Base-by-base conservation (phyloP, 2,329 filamentous ascomycete genomes). In the Pseudopyricularia javanii region DNA sequence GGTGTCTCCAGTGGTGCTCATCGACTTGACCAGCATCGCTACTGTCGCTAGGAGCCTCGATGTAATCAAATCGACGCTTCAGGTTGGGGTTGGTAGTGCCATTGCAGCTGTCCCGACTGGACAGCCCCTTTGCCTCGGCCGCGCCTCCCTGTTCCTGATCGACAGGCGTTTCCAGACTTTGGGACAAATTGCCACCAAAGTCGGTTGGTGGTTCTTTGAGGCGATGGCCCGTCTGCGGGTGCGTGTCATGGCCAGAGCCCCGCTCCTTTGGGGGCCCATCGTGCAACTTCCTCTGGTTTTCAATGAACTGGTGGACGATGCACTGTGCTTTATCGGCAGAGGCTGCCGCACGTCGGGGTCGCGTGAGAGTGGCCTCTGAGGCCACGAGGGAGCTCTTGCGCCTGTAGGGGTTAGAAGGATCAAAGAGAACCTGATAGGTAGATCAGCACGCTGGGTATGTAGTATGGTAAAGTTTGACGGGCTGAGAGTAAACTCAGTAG, bases 331-430 rank as follows among this genome's bases (percentile, higher is more conserved):
- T 73, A 55, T 67, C 55, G 0, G 56, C n/a, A 24, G 35, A n/a
- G 7, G n/a, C 22, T 22, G 24, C 20, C 8, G 30, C 65, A 43
- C 63, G 60, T 7, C 62, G 63, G 9, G 70, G 59, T 50, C 68
- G 58, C 5, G 71, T 70, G 7, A 61, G 56, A 15, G 66, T 59
- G 3, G 68, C 61, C 30, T 83, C 79, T 49, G 69, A 68, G 4
- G 72, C 63, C 12, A 83, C 77, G 49, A 86, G 71, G 12, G 82
- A 85, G 60, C 80, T 83, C 68, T 85, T 86, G 54, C 82, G 76
- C 22, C 82, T 77, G 59, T 83, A 81, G 0, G 74, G 73, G 57
- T 78, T 83, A 37, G 73, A 66, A 1, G 76, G 68, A 56, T 85
- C 81, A 60, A 86, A 85, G 22, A 79, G 74, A 50, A 85, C 80